Evolutionary conservation across 2,329 filamentous ascomycete genomes (phyloP).

Genomic region (Penicillium sp.): DNA sequence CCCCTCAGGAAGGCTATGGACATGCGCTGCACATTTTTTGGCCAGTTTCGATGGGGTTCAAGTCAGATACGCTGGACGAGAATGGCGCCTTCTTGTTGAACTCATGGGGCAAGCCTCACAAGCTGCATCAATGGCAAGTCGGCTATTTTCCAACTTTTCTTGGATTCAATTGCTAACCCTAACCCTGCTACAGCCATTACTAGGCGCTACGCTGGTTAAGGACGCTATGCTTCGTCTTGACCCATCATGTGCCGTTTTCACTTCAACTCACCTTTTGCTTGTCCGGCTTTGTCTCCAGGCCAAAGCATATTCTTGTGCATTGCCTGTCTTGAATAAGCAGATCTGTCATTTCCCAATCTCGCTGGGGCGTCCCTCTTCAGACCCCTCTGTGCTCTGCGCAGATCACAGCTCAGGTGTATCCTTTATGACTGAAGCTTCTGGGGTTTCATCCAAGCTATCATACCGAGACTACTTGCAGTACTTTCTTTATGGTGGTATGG

Average conservation of each 20-base stretch:
- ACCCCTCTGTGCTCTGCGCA: slow-evolving; percentile 31
- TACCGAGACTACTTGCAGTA: slow-evolving; percentile 59
- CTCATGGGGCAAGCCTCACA: slow-evolving; percentile 35
- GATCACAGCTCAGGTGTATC: slow-evolving; percentile 32
- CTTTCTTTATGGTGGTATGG: slow-evolving; percentile 63
- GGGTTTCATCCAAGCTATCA: slow-evolving; percentile 43
- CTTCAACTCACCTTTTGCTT: slow-evolving; percentile 45
- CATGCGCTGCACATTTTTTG: slow-evolving; percentile 51
- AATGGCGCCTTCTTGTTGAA: slow-evolving; percentile 43
- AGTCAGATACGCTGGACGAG: slow-evolving; percentile 44
- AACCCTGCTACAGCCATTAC: slow-evolving; percentile 32
- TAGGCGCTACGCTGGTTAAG: slow-evolving; percentile 44
- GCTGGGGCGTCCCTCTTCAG: slow-evolving; percentile 25
- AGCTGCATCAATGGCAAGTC: slow-evolving; percentile 36
- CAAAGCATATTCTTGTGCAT: slow-evolving; percentile 40
- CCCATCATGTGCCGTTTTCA: slow-evolving; percentile 44
- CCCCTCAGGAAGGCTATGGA: slow-evolving; percentile 52
- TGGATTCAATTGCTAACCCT: slow-evolving; percentile 18
- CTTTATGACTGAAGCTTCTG: slow-evolving; percentile 40
- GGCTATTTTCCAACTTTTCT: neutral
- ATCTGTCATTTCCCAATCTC: slow-evolving; percentile 44
- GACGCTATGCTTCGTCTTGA: slow-evolving; percentile 48
- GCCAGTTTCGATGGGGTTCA: slow-evolving; percentile 53
- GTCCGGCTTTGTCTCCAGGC: slow-evolving; percentile 45
- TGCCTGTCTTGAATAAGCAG: slow-evolving; percentile 43